Evolutionary conservation across 495 filamentous ascomycete genomes (phyloP).

Genomic region (Tuber melanosporum): DNA sequence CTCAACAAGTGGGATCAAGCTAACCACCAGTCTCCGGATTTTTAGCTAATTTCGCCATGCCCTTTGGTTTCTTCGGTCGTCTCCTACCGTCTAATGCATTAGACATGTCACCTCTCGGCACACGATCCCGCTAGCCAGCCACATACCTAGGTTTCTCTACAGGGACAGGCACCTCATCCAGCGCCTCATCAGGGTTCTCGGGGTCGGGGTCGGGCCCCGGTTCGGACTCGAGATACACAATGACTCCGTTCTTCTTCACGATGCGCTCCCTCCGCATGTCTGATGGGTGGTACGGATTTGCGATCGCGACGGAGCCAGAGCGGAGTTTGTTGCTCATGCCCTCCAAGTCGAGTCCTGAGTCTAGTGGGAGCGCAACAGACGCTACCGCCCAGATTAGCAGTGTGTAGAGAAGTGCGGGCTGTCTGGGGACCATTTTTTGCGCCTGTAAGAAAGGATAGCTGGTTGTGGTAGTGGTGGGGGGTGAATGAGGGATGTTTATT

Average conservation of each 20-base stretch:
- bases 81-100: background rate
- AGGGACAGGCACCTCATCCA: background rate
- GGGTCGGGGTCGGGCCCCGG: background rate
- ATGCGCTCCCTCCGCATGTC: constrained; percentile 23
- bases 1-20: background rate
- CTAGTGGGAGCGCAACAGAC: background rate
- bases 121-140: background rate
- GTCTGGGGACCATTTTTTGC: background rate
- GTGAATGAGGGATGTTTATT: background rate
- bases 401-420: background rate
- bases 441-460: background rate
- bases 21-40: background rate
- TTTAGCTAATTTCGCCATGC: background rate
- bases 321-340: constrained; percentile 34
- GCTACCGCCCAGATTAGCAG: background rate
- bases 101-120: background rate
- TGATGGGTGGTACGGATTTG: constrained; percentile 24
- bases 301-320: constrained; percentile 32
- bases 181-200: background rate
- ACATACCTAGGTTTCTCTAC: background rate
- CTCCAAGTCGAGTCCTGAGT: constrained; percentile 20
- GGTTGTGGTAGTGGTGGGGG: background rate
- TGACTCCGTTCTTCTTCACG: constrained; percentile 16
- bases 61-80: background rate
- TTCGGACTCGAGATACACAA: background rate